phyloP scores from a whole-genome alignment of 1,284 basidiomycete genomes.

The Ustilago vetiveriae region DNA sequence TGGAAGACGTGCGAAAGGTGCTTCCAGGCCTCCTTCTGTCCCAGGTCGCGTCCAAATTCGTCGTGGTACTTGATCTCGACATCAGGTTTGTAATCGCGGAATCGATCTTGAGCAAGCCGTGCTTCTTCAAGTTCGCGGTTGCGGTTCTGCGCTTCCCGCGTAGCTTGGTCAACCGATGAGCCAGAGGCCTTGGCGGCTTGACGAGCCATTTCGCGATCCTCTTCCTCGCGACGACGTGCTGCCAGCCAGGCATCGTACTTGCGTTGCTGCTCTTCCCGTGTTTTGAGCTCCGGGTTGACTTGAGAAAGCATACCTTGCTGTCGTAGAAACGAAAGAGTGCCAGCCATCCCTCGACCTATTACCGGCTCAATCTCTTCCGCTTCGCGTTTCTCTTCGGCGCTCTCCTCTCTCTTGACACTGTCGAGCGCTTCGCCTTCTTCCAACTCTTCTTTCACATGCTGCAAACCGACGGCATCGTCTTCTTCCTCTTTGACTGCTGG shows the following conservation, averaged over 20 bases:
- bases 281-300: constrained; percentile 75
- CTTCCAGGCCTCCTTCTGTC: constrained; percentile 80
- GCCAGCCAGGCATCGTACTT: constrained; percentile 91
- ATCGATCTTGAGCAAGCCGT: constrained; percentile 80
- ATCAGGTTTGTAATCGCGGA: constrained; percentile 95
- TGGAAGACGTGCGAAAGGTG: constrained; percentile 65
- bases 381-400: neutral
- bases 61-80: constrained; percentile 96
- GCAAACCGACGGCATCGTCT: constrained; percentile 34
- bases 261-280: constrained; percentile 82
- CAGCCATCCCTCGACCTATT: constrained; percentile 75
- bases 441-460: constrained; percentile 72
- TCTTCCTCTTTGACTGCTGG: constrained; percentile 71
- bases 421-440: constrained; percentile 30
- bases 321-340: constrained; percentile 85
- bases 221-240: constrained; percentile 79
- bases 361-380: constrained; percentile 34
- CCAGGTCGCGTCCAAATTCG: constrained; percentile 82
- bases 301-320: constrained; percentile 87
- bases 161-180: constrained; percentile 81
- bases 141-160: constrained; percentile 92
- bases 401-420: neutral
- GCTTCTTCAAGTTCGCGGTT: constrained; percentile 90
- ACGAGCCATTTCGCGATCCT: constrained; percentile 82
- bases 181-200: constrained; percentile 67